phyloP scores from a whole-genome alignment of 768 basidiomycete species.

The Podaxis mareebaensis region DNA sequence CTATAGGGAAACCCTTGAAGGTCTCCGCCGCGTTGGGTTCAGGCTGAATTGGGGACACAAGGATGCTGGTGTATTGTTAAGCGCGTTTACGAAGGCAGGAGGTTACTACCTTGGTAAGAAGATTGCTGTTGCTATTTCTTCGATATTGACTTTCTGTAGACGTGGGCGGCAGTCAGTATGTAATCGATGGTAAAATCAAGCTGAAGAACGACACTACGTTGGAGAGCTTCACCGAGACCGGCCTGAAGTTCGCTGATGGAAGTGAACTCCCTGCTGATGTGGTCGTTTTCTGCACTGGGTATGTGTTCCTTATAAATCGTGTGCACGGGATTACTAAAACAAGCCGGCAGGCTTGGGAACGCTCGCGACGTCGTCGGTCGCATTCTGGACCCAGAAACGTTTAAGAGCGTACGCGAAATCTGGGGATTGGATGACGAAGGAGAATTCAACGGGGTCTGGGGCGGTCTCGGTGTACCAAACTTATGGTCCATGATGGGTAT shows the following conservation, averaged over 20 bases:
- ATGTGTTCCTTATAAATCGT: conserved; percentile 47
- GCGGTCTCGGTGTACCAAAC: conserved; percentile 29
- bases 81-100: conserved; percentile 14
- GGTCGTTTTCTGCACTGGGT: conserved; percentile 23
- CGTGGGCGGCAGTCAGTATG: conserved; percentile 54
- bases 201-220: conserved; percentile 57
- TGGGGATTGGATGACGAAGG: conserved; percentile 69
- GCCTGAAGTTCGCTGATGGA: conserved; percentile 47
- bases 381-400: conserved; percentile 46
- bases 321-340: conserved; percentile 31
- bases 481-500: conserved; percentile 63
- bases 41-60: conserved; percentile 16
- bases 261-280: conserved; percentile 42
- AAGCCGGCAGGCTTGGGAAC: conserved; percentile 41
- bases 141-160: conserved; percentile 30
- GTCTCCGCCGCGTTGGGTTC: conserved; percentile 19
- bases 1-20: conserved; percentile 12
- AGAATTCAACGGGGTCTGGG: conserved; percentile 50
- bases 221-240: conserved; percentile 39
- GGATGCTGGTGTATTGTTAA: conserved; percentile 15
- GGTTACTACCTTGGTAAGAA: conserved; percentile 19
- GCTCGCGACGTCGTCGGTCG: conserved; percentile 35
- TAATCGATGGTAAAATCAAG: conserved; percentile 67
- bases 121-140: background rate
- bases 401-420: conserved; percentile 43